Conservation (phyloP, 1,284 basidiomycete species). For the Bjerkandera adusta region DNA sequence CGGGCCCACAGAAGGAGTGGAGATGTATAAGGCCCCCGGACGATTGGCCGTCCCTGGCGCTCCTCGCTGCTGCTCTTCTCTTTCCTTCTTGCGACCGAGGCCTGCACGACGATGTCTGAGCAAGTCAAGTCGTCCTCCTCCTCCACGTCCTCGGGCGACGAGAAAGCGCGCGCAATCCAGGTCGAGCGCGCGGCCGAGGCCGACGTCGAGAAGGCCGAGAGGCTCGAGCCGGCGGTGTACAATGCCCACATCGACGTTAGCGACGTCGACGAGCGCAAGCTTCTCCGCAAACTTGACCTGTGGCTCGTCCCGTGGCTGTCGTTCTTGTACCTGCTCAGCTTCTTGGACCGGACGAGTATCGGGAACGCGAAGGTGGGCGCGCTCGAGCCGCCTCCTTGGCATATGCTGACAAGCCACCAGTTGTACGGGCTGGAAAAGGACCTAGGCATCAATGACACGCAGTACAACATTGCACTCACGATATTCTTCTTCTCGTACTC, state of each 20-base stretch:
- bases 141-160: conserved; percentile 5
- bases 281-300: conserved; percentile 65
- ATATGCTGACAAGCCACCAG: conserved; percentile 30
- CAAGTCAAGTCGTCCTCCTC: conserved; percentile 8
- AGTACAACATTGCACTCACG: conserved; percentile 65
- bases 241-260: conserved; percentile 52
- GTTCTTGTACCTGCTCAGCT: conserved; percentile 73
- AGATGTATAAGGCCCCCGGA: not conserved
- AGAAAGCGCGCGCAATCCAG: conserved; percentile 8
- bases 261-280: conserved; percentile 57
- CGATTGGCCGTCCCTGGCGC: not conserved
- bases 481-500: conserved; percentile 66
- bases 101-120: conserved; percentile 4
- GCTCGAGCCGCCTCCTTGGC: not conserved
- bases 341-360: conserved; percentile 78
- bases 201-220: not conserved
- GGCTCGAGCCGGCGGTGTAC: conserved; percentile 32
- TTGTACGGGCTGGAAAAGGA: conserved; percentile 53
- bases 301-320: conserved; percentile 68
- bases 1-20: no score
- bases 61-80: not conserved
- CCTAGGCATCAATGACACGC: conserved; percentile 56
- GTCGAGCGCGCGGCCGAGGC: conserved; percentile 9
- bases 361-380: conserved; percentile 69
- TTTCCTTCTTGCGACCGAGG: not conserved